A percentile compares a stretch with the other conserved stretches of the same genome.
Conservation (phyloP, 2,329 filamentous ascomycete genomes). For the Aspergillus carbonarius region DNA sequence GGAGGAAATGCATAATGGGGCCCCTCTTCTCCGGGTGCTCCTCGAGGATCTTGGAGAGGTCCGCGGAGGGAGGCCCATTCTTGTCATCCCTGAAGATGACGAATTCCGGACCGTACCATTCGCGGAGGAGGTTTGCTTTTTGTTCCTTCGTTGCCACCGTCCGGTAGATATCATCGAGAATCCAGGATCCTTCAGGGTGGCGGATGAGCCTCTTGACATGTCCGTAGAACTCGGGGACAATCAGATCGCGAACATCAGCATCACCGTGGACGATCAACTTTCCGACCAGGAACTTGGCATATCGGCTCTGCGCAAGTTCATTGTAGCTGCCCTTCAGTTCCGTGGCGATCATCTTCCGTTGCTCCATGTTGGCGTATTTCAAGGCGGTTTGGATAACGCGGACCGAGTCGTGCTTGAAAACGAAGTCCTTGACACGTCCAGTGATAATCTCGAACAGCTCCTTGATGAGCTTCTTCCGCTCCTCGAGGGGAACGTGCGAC, state of each 20-base stretch:
- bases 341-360: slow-evolving; percentile 79
- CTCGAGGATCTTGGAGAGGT: slow-evolving; percentile 73
- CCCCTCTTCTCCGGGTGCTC: slow-evolving; percentile 79
- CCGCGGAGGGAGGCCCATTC: slow-evolving; percentile 54
- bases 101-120: slow-evolving; percentile 97
- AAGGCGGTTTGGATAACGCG: slow-evolving; percentile 93
- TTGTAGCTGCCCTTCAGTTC: slow-evolving; percentile 85
- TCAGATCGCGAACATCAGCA: slow-evolving; percentile 77
- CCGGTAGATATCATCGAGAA: slow-evolving; percentile 94
- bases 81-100: slow-evolving; percentile 68
- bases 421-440: slow-evolving; percentile 88
- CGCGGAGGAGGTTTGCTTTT: slow-evolving; percentile 78
- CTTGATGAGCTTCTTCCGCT: slow-evolving; percentile 80
- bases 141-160: slow-evolving; percentile 82
- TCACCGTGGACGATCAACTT: slow-evolving; percentile 95
- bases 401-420: slow-evolving; percentile 98
- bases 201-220: slow-evolving; percentile 91
- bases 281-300: slow-evolving; percentile 95
- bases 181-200: slow-evolving; percentile 95
- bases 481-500: slow-evolving; percentile 86
- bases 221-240: slow-evolving; percentile 93
- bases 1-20: slow-evolving; percentile 80
- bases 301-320: slow-evolving; percentile 86
- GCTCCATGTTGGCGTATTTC: slow-evolving; percentile 86
- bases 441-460: slow-evolving; percentile 92